A percentile compares a stretch with the other conserved stretches of the same genome.
Evolutionary conservation across 2,329 filamentous ascomycete genomes (phyloP).

Genomic region (Aspergillus texensis): DNA sequence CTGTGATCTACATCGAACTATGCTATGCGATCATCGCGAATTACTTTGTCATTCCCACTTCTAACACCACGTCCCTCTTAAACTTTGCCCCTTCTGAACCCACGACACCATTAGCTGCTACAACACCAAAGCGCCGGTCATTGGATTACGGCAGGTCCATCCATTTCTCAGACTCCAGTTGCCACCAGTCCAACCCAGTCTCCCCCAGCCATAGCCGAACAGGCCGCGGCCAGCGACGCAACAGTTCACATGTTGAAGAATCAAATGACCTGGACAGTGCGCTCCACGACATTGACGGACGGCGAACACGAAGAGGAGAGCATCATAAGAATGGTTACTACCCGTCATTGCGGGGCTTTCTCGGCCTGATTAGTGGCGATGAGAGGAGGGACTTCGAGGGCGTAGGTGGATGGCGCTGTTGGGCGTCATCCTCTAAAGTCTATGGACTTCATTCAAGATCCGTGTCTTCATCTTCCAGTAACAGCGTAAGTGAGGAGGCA

Average conservation of each 20-base stretch:
- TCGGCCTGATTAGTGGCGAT: conserved; percentile 34
- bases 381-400: conserved; percentile 48
- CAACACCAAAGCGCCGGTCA: conserved; percentile 28
- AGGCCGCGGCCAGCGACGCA: conserved; percentile 8
- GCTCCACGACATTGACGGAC: conserved; percentile 6
- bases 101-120: conserved; percentile 23
- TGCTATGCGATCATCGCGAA: conserved; percentile 60
- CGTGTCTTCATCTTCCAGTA: conserved; percentile 27
- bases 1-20: conserved; percentile 66
- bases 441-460: conserved; percentile 26
- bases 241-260: conserved; percentile 11
- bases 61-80: conserved; percentile 31
- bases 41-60: conserved; percentile 48
- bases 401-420: conserved; percentile 44
- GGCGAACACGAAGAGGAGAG: conserved; percentile 19
- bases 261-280: conserved; percentile 4
- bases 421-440: conserved; percentile 21
- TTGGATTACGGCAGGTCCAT: conserved; percentile 21
- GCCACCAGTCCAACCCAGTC: conserved; percentile 3
- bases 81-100: conserved; percentile 34
- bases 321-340: conserved; percentile 20
- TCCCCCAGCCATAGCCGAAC: conserved; percentile 9
- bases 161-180: conserved; percentile 4
- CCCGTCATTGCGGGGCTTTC: conserved; percentile 22
- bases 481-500: conserved; percentile 25